These are phyloP conservation scores for Ceratocystis variospora DNA, from an alignment of 2,329 filamentous ascomycete species.

Conservation along the genomic window DNA sequence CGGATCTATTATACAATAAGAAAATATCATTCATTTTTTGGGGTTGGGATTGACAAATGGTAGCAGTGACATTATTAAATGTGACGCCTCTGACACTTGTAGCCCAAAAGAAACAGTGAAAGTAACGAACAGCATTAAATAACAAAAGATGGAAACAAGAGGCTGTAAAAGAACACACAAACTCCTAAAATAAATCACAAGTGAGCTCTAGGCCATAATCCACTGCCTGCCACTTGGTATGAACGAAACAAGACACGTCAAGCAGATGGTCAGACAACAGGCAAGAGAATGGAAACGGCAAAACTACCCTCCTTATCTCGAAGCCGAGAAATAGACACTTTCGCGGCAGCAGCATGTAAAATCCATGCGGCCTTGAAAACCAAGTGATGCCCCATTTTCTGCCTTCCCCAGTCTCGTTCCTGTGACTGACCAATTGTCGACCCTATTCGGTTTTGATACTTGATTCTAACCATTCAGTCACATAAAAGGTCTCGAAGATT, in stretches of 20 bases:
- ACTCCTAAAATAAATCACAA: constrained; percentile 15
- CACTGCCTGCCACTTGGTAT: background rate
- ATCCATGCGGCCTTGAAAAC: background rate
- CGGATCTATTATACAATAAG: constrained; percentile 12
- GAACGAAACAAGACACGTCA: background rate
- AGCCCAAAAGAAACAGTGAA: background rate
- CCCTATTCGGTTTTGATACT: background rate
- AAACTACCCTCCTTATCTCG: background rate
- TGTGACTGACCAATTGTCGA: background rate
- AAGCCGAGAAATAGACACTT: background rate
- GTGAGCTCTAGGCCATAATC: constrained; percentile 2
- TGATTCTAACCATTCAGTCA: background rate
- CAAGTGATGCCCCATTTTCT: background rate
- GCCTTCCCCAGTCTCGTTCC: background rate
- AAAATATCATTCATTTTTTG: background rate
- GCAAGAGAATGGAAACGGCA: background rate
- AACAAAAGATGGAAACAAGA: constrained; percentile 16
- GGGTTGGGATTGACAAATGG: background rate
- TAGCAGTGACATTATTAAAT: background rate
- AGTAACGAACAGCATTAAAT: constrained; percentile 14
- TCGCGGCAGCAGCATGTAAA: background rate
- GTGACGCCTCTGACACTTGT: constrained; percentile 2
- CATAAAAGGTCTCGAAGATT: background rate
- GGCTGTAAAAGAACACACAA: constrained; percentile 9
- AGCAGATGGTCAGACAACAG: background rate